phyloP scores from a whole-genome alignment of 2,329 filamentous ascomycete genomes.

The Thermothelomyces thermophilus region DNA sequence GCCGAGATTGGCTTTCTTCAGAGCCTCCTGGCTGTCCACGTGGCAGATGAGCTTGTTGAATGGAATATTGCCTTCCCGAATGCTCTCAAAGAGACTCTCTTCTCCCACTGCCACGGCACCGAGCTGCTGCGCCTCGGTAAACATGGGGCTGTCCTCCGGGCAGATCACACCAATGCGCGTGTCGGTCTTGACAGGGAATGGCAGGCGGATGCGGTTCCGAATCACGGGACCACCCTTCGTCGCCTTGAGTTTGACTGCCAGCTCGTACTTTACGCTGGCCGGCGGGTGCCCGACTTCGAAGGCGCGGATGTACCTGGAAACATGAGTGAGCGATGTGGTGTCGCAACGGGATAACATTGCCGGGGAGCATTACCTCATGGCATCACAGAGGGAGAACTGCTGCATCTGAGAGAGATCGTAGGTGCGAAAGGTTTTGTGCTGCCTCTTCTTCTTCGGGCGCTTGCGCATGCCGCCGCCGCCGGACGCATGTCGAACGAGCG shows the following conservation, averaged over 20 bases:
- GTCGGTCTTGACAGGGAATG: conserved; percentile 84
- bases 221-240: conserved; percentile 80
- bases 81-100: conserved; percentile 73
- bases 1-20: conserved; percentile 76
- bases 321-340: neutral
- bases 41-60: conserved; percentile 92
- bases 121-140: conserved; percentile 64
- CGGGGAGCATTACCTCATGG: conserved; percentile 65
- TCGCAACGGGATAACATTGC: neutral
- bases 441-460: conserved; percentile 50
- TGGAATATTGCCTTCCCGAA: conserved; percentile 66
- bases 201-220: conserved; percentile 80
- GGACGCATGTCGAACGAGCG: conserved; percentile 39
- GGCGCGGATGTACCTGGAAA: conserved; percentile 73
- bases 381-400: conserved; percentile 80
- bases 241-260: conserved; percentile 76
- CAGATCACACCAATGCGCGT: conserved; percentile 86
- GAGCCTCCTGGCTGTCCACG: conserved; percentile 63
- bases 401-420: conserved; percentile 61
- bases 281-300: conserved; percentile 81
- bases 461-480: conserved; percentile 42
- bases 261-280: conserved; percentile 74
- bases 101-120: conserved; percentile 83
- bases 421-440: conserved; percentile 58
- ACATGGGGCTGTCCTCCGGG: conserved; percentile 69